A percentile compares a stretch with the other conserved stretches of the same genome.
Evolutionary conservation across 805 yeast genomes (phyloP).

Genomic region (Hanseniaspora lachancei): DNA sequence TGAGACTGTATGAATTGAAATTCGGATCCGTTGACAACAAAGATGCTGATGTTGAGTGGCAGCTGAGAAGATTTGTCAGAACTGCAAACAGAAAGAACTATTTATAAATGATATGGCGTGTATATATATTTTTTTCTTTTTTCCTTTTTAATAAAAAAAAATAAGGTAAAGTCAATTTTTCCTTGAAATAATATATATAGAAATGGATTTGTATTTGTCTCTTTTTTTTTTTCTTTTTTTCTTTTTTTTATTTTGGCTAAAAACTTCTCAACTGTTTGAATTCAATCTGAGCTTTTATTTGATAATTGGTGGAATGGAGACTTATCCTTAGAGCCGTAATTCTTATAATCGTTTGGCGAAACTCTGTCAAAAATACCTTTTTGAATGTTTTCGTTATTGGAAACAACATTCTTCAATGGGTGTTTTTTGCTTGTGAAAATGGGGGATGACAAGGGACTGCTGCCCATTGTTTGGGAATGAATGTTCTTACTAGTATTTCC

Average conservation of each 20-base stretch:
- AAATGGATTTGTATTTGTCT: not conserved
- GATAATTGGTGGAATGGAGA: slow-evolving; percentile 12
- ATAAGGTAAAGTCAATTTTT: not conserved
- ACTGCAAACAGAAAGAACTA: slow-evolving; percentile 94
- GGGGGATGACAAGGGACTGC: slow-evolving; percentile 15
- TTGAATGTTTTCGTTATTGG: not conserved
- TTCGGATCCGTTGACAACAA: slow-evolving; percentile 87
- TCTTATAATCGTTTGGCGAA: slow-evolving; percentile 10
- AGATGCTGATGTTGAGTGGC: slow-evolving; percentile 98
- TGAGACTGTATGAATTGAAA: slow-evolving; percentile 78
- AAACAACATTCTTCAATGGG: not conserved
- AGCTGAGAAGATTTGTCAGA: slow-evolving; percentile 78
- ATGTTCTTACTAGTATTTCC: not conserved
- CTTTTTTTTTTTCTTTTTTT: not conserved
- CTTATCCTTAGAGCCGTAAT: not conserved
- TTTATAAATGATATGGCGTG: slow-evolving; percentile 25
- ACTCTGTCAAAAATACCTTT: slow-evolving; percentile 10
- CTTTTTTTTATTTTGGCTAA: not conserved
- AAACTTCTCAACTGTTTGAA: not conserved
- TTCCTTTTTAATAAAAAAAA: not conserved
- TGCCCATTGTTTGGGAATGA: slow-evolving; percentile 12
- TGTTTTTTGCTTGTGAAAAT: slow-evolving; percentile 15
- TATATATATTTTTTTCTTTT: not conserved
- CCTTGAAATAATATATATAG: too few species aligned
- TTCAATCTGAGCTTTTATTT: slow-evolving; percentile 13